phyloP scores from a whole-genome alignment of 192 early-diverging fungal genomes.

The Linnemannia exigua region DNA sequence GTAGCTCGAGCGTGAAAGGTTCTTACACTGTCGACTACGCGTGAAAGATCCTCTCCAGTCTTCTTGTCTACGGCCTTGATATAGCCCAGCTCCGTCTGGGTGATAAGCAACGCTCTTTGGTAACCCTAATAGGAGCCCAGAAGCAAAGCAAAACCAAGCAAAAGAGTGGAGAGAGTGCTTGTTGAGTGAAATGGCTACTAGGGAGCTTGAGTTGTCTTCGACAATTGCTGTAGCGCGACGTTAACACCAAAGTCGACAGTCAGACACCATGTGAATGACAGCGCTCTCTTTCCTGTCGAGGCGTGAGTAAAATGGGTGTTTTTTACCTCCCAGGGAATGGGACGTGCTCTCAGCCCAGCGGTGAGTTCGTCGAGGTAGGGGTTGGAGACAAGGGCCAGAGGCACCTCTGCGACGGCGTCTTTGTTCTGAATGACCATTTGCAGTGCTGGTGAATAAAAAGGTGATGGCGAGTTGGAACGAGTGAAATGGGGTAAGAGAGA shows the following conservation, averaged over 20 bases:
- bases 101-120: conserved; percentile 88
- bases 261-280: not conserved
- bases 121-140: conserved; percentile 73
- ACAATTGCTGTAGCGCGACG: not conserved
- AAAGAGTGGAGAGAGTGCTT: not conserved
- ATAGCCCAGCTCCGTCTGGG: conserved; percentile 79
- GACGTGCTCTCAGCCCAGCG: conserved; percentile 76
- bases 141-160: not conserved
- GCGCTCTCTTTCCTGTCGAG: not conserved
- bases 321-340: conserved; percentile 94
- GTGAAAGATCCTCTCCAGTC: conserved; percentile 58
- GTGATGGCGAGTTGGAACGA: not conserved
- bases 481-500: not conserved
- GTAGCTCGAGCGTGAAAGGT: not conserved
- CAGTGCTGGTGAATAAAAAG: not conserved
- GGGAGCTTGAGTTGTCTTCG: not conserved
- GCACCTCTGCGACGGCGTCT: conserved; percentile 65
- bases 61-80: conserved; percentile 72
- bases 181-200: not conserved
- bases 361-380: conserved; percentile 87
- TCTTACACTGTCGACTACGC: conserved; percentile 55
- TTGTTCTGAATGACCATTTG: conserved; percentile 27
- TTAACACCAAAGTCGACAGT: not conserved
- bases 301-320: not conserved
- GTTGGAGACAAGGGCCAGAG: conserved; percentile 79